Base-by-base conservation (phyloP, 148 eudicot genomes). In the Bassia scoparia region DNA sequence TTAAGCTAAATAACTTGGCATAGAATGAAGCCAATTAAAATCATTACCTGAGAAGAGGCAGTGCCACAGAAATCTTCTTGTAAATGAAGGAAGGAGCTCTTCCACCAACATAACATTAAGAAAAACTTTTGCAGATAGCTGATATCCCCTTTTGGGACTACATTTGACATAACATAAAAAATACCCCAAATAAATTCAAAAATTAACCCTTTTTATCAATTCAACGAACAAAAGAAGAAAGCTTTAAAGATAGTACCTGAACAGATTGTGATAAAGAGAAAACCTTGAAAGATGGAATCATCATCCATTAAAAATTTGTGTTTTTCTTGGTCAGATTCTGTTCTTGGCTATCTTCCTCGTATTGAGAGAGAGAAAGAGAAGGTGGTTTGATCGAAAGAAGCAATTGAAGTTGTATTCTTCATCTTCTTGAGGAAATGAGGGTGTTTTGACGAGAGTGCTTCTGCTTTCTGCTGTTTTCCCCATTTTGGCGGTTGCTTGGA, bases 31-130 rank as follows among this genome's bases (percentile, higher is more conserved):
- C 30, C 24, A 43, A 26, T 15, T 5, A 60, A 30, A 60, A 0
- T 23, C 2, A 23, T 12, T 75, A 91, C 97, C 97, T 91, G 58
- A 91, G 89, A 71, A 91, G 89, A 71, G 97, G 97, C 97, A 82
- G 97, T 95, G 82, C 98, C 98, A 74, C 98, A 95, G 71, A 95
- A 95, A 84, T 95, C 98, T 81, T 95, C 98, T 76, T 95, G 98
- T 35, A 95, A 84, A 78, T 91, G 97, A 83, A 95, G 96, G n/a
- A n/a, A 37, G 98, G 97, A 21, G 73, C 70, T 82, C 97, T 89
- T 75, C 97, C 98, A 79, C 98, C 96, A 38, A 94, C 97, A 80
- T 95, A n/a, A 95, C 85, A 87, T 88, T 79, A 95, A 81, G 81
- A 95, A 95, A 84, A 95, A 94, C 89, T 91, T 94, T 72, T 85